Conservation (phyloP, 257 asterid species). For the Agastache rugosa region DNA sequence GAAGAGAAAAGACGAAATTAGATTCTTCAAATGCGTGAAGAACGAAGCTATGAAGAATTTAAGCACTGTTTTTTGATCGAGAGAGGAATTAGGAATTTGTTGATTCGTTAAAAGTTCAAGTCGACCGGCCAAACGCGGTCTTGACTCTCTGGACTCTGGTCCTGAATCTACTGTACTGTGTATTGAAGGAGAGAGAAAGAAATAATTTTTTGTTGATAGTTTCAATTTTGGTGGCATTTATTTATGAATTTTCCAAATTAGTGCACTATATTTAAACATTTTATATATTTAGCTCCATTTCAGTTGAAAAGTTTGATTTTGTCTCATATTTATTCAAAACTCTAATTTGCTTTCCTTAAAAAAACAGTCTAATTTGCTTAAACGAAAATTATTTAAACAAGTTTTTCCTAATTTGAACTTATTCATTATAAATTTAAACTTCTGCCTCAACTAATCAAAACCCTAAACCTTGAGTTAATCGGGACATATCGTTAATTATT, state of each 20-base stretch:
- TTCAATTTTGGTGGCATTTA: not conserved
- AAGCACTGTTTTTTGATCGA: slow-evolving; percentile 6
- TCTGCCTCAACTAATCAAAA: not conserved
- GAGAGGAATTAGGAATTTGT: slow-evolving; percentile 7
- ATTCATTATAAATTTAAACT: not conserved
- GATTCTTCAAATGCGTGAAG: slow-evolving; percentile 25
- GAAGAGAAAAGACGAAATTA: not conserved
- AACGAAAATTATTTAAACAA: too few species aligned
- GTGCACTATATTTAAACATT: not conserved
- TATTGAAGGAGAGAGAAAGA: not conserved
- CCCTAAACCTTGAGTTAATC: too few species aligned
- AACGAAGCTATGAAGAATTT: not conserved
- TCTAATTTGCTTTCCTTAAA: not conserved
- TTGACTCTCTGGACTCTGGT: slow-evolving; percentile 34
- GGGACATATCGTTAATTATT: too few species aligned
- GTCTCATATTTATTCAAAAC: not conserved
- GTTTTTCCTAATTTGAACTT: not conserved
- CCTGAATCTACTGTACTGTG: not conserved
- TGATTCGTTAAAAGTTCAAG: not conserved
- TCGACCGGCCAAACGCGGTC: slow-evolving; percentile 45
- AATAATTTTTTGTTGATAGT: not conserved
- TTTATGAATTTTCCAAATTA: not conserved
- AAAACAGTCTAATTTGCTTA: too few species aligned
- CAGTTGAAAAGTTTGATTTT: not conserved
- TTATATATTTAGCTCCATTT: not conserved